Percentiles rank a stretch among this genome's conserved stretches.
These are phyloP conservation scores for Exophiala aquamarina DNA, from an alignment of 2,329 filamentous ascomycete genomes.

Conservation along the genomic window DNA sequence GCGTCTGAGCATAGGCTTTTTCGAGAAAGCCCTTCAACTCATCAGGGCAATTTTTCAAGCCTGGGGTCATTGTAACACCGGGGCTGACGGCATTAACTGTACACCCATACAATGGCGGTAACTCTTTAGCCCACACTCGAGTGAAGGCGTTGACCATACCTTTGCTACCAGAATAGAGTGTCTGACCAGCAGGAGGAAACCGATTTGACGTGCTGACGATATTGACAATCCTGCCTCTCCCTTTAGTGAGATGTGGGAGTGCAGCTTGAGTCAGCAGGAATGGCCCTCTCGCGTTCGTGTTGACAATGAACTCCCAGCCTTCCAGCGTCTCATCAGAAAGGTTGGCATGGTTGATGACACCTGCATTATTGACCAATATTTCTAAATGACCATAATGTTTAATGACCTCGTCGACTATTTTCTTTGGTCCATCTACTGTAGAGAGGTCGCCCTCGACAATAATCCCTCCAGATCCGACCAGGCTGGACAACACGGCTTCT, in stretches of 20 bases:
- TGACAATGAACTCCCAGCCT: conserved; percentile 45
- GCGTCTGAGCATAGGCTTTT: conserved; percentile 46
- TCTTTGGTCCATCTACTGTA: too few species aligned
- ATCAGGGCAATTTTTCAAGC: conserved; percentile 37
- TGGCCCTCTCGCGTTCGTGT: conserved; percentile 46
- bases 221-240: conserved; percentile 41
- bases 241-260: conserved; percentile 33
- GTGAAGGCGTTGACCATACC: conserved; percentile 43
- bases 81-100: conserved; percentile 35
- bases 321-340: conserved; percentile 38
- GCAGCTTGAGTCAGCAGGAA: conserved; percentile 41
- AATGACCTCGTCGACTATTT: conserved; percentile 39
- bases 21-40: conserved; percentile 45
- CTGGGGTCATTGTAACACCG: conserved; percentile 29
- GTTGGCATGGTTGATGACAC: conserved; percentile 28
- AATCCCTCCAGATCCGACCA: too few species aligned
- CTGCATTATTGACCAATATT: conserved; percentile 45
- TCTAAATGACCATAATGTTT: conserved; percentile 39
- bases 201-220: conserved; percentile 43
- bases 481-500: too few species aligned
- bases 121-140: conserved; percentile 25
- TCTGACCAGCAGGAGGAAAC: conserved; percentile 34
- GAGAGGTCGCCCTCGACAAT: too few species aligned
- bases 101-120: conserved; percentile 31
- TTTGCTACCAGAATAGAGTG: conserved; percentile 42